Base-by-base conservation (phyloP, 169 alveolate species). In the Toxoplasma gondii region DNA sequence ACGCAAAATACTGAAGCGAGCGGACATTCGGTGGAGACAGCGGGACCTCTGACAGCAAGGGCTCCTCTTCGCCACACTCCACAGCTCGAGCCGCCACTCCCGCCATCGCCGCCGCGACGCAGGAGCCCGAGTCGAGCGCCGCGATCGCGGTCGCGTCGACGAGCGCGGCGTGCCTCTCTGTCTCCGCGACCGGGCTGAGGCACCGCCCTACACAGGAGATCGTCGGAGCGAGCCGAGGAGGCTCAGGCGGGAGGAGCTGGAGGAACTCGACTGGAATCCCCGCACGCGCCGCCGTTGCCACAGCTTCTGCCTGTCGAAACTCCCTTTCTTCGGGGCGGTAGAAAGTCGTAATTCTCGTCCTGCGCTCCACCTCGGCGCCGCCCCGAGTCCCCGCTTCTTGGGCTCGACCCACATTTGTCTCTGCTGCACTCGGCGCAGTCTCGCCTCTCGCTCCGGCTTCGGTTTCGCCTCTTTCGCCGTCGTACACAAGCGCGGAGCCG, bases 61-160 rank as follows among this genome's bases (percentile, higher is more conserved):
- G 38, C 31, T 2, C 17, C 34, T 39, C 38, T 82, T 78, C 86
- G 4, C 10, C 49, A 31, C 7, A 4, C 41, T 31, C 84, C 34
- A 10, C 90, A 1, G 43, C 90, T 82, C 39, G 29, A 1, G 49
- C 38, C 34, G 90, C 90, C 17, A 43, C 90, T 7, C 54, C 90
- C 17, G 90, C 90, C 67, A 41, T 44, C 67, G 90, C 90, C 53
- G 90, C 90, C 41, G 53, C 69, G 19, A 67, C 58, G 34, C 69
- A 24, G 5, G 90, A 82, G 29, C 67, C 67, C 64, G 90, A 39
- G n/a, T 22, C 27, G 38, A 82, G 90, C 53, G 90, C 90, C 19
- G 90, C n/a, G 38, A 82, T 49, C 17, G 64, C 67, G 17, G 90
- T n/a, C n/a, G 90, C 90, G 67, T 82, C 90, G 29, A 36, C 90